A percentile compares a stretch with the other conserved stretches of the same genome.
Conservation (phyloP, 768 basidiomycete species). For the Psilocybe sp. region DNA sequence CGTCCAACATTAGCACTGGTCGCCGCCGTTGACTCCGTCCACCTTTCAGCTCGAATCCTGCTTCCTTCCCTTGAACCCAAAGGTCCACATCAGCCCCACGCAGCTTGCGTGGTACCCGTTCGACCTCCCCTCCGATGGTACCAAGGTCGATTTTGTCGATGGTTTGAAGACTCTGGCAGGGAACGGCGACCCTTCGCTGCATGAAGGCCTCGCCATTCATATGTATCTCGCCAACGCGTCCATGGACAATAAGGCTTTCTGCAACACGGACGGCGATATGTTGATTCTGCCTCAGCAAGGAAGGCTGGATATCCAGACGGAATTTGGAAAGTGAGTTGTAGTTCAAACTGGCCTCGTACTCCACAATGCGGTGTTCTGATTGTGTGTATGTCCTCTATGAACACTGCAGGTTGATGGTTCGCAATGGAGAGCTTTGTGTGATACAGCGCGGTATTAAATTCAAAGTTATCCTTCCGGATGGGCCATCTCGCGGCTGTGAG, state of each 20-base stretch:
- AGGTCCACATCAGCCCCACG: constrained; percentile 58
- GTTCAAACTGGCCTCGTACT: not conserved
- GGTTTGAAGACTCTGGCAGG: constrained; percentile 64
- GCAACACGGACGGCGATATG: constrained; percentile 65
- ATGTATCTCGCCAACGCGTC: constrained; percentile 58
- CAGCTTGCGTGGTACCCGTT: constrained; percentile 69
- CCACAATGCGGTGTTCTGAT: constrained; percentile 3
- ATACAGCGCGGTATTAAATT: constrained; percentile 68
- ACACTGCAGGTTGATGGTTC: constrained; percentile 49
- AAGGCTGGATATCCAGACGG: constrained; percentile 65
- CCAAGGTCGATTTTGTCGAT: constrained; percentile 51
- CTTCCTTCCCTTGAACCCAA: constrained; percentile 58
- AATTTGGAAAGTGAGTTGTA: constrained; percentile 56
- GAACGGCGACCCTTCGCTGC: constrained; percentile 59
- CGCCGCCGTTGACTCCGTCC: not conserved
- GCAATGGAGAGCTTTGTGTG: constrained; percentile 62
- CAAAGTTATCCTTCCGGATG: constrained; percentile 59
- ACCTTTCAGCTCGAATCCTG: constrained; percentile 51
- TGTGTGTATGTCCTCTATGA: not conserved
- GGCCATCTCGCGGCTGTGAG: constrained; percentile 61
- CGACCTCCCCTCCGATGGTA: constrained; percentile 40
- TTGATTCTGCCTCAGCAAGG: constrained; percentile 65
- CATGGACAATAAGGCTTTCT: constrained; percentile 61
- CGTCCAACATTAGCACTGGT: not conserved
- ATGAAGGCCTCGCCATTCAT: constrained; percentile 64